phyloP scores from a whole-genome alignment of 495 filamentous ascomycete genomes.

The Clohesyomyces aquaticus region DNA sequence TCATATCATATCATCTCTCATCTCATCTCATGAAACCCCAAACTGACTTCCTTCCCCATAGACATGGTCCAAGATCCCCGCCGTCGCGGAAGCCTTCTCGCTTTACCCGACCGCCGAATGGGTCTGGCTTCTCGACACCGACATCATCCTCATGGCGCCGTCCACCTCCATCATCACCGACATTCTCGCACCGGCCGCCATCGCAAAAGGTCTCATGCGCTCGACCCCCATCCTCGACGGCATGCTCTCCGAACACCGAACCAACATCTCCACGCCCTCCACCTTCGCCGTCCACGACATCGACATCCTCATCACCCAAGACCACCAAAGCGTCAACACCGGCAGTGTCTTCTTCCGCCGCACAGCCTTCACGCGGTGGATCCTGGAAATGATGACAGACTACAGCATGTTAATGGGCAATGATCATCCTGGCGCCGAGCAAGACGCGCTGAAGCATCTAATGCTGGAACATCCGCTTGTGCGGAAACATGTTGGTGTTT shows the following conservation, averaged over 20 bases:
- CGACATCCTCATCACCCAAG: slow-evolving; percentile 45
- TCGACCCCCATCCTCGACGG: slow-evolving; percentile 28
- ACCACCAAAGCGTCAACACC: slow-evolving; percentile 50
- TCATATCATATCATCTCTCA: not conserved
- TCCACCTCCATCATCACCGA: slow-evolving; percentile 29
- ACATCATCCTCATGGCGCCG: slow-evolving; percentile 50
- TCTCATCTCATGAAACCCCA: not conserved
- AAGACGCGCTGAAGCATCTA: slow-evolving; percentile 43
- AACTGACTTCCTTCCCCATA: slow-evolving; percentile 9
- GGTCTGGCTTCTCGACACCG: slow-evolving; percentile 50
- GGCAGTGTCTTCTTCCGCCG: slow-evolving; percentile 48
- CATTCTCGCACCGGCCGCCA: slow-evolving; percentile 41
- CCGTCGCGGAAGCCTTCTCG: slow-evolving; percentile 47
- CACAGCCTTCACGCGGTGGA: slow-evolving; percentile 40
- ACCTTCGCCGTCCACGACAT: slow-evolving; percentile 29
- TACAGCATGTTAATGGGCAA: slow-evolving; percentile 42
- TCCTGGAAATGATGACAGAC: slow-evolving; percentile 48
- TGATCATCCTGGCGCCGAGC: slow-evolving; percentile 46
- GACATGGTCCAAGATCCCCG: slow-evolving; percentile 48
- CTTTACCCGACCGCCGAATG: slow-evolving; percentile 47
- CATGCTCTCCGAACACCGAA: slow-evolving; percentile 28
- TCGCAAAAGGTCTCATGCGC: slow-evolving; percentile 36
- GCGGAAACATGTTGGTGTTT: slow-evolving; percentile 44
- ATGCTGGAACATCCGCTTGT: slow-evolving; percentile 43
- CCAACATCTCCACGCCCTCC: slow-evolving; percentile 43